phyloP scores from a whole-genome alignment of 192 early-diverging fungal genomes.

The Backusella mclennaniae region DNA sequence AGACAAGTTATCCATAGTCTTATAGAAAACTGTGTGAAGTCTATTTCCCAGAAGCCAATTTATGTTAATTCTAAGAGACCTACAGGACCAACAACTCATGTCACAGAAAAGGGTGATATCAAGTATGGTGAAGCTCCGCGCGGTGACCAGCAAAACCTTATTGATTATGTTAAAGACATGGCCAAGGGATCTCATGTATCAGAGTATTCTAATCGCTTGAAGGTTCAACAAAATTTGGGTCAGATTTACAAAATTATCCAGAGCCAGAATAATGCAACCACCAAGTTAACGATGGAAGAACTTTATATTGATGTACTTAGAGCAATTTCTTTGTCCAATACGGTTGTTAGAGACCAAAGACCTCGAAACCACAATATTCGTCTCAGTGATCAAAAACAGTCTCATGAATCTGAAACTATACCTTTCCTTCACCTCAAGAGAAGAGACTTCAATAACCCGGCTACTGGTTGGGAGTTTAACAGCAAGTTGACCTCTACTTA shows the following conservation, averaged over 20 bases:
- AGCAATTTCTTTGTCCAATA: constrained; percentile 71
- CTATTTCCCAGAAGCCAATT: constrained; percentile 69
- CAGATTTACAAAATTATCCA: constrained; percentile 78
- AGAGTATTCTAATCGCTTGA: constrained; percentile 73
- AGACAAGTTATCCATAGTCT: constrained; percentile 77
- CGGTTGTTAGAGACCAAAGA: constrained; percentile 59
- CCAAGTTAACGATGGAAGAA: constrained; percentile 64
- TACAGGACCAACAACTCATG: constrained; percentile 75
- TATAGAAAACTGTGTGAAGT: constrained; percentile 87
- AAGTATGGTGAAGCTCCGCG: constrained; percentile 84
- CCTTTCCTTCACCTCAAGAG: constrained; percentile 77
- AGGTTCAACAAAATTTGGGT: constrained; percentile 74
- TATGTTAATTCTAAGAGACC: constrained; percentile 89
- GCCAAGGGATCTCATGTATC: constrained; percentile 65
- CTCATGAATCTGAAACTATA: constrained; percentile 59
- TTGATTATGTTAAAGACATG: constrained; percentile 92
- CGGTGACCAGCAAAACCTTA: constrained; percentile 78
- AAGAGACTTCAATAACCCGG: constrained; percentile 62
- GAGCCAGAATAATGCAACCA: constrained; percentile 68
- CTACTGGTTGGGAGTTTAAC: constrained; percentile 83
- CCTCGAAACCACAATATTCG: constrained; percentile 48
- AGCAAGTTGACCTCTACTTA: constrained; percentile 74
- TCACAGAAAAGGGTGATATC: constrained; percentile 82
- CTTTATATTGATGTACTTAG: constrained; percentile 70
- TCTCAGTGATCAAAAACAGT: constrained; percentile 44